phyloP scores from a whole-genome alignment of 2,329 filamentous ascomycete genomes.

The Hypoxylon sp. region DNA sequence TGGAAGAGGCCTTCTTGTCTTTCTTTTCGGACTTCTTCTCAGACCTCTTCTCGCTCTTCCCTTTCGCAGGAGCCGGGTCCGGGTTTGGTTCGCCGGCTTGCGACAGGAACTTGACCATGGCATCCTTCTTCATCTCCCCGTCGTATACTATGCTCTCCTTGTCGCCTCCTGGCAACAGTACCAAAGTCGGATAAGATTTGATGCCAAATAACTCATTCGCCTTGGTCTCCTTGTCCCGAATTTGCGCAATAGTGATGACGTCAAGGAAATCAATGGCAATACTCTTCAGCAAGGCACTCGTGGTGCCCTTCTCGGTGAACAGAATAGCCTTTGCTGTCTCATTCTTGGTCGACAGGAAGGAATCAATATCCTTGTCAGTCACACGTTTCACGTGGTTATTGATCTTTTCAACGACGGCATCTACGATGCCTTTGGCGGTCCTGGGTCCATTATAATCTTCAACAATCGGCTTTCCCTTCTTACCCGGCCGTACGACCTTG shows the following conservation, averaged over 20 bases:
- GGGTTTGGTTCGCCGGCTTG: constrained; percentile 85
- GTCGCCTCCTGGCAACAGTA: constrained; percentile 81
- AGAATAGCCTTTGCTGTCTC: constrained; percentile 86
- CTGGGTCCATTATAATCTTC: constrained; percentile 93
- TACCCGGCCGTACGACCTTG: constrained; percentile 91
- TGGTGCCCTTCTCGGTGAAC: constrained; percentile 93
- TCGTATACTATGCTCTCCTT: constrained; percentile 80
- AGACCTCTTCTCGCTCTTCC: constrained; percentile 51
- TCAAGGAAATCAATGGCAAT: constrained; percentile 93
- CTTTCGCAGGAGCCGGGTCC: constrained; percentile 63
- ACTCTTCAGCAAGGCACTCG: constrained; percentile 84
- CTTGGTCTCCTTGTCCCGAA: constrained; percentile 83
- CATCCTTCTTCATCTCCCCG: constrained; percentile 87
- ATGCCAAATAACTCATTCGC: constrained; percentile 82
- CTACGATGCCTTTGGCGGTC: constrained; percentile 87
- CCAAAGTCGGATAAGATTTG: constrained; percentile 81
- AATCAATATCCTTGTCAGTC: constrained; percentile 82
- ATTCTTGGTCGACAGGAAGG: constrained; percentile 78
- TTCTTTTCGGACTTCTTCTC: constrained; percentile 59
- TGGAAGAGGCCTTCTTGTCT: constrained; percentile 64
- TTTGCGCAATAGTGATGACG: constrained; percentile 83
- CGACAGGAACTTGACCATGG: constrained; percentile 85
- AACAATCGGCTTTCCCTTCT: constrained; percentile 79
- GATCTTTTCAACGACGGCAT: constrained; percentile 87
- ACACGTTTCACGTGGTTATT: constrained; percentile 90